Conservation (phyloP, 73 alveolate species). For the Durusdinium trenchii region DNA sequence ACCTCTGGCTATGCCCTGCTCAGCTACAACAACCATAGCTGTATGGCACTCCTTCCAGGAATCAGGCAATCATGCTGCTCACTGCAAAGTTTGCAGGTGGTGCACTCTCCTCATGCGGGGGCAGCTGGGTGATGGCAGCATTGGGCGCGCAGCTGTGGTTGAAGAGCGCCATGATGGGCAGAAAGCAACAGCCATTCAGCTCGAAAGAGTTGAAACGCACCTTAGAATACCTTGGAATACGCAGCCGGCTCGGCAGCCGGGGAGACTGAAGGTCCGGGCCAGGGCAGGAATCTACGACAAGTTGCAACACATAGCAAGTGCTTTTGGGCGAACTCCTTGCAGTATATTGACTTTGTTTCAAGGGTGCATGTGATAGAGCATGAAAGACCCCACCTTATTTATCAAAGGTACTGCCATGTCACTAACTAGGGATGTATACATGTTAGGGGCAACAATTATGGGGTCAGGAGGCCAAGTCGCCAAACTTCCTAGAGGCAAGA, state of each 20-base stretch:
- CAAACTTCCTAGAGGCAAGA: no score
- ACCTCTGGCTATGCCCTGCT: slow-evolving; percentile 18
- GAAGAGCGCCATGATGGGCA: slow-evolving; percentile 73
- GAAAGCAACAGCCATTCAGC: slow-evolving; percentile 44
- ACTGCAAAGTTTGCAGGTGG: not conserved
- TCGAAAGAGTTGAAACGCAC: slow-evolving; percentile 65
- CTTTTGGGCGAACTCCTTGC: no score
- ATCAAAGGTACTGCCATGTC: no score
- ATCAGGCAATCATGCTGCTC: not conserved
- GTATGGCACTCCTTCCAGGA: slow-evolving; percentile 51
- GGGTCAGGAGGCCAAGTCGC: no score
- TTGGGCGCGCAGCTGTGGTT: slow-evolving; percentile 87
- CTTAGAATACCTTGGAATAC: slow-evolving; percentile 35
- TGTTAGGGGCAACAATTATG: no score
- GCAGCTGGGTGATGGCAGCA: slow-evolving; percentile 69
- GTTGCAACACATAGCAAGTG: no score
- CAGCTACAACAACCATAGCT: slow-evolving; percentile 52
- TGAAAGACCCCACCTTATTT: no score
- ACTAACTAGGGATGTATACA: no score
- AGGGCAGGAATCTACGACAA: no score
- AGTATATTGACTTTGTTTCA: no score
- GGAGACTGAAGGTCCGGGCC: not conserved
- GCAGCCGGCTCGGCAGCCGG: not conserved
- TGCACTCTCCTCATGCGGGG: not conserved
- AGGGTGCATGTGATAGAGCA: no score